Evolutionary conservation across 163 green algal genomes (phyloP).

Genomic region (Volvox carteri): DNA sequence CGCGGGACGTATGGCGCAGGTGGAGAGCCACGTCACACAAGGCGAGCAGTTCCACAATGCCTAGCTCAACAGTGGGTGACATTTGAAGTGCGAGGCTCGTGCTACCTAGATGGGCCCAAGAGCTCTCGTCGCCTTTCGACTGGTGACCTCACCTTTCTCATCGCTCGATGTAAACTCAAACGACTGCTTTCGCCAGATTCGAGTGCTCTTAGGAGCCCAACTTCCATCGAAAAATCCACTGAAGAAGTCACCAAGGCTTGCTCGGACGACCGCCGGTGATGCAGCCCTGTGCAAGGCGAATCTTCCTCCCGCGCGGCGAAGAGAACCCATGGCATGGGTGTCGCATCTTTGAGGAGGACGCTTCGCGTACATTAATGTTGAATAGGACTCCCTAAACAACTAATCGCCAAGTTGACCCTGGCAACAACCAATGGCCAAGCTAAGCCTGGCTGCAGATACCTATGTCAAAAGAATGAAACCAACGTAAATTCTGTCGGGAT

Average conservation of each 20-base stretch:
- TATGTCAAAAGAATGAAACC: too few species aligned
- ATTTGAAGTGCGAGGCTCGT: background rate
- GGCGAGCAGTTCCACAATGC: background rate
- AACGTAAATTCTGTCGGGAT: too few species aligned
- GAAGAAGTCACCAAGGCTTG: constrained; percentile 32
- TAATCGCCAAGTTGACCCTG: too few species aligned
- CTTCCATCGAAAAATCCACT: constrained; percentile 41
- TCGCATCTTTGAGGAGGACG: background rate
- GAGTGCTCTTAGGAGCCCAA: constrained; percentile 64
- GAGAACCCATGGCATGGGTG: background rate
- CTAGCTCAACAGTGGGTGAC: background rate
- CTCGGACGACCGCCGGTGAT: background rate
- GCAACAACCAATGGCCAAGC: too few species aligned
- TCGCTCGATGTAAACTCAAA: constrained; percentile 54
- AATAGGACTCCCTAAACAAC: too few species aligned
- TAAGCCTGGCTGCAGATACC: too few species aligned
- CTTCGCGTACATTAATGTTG: background rate
- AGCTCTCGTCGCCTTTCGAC: background rate
- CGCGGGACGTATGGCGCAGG: background rate
- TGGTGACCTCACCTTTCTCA: background rate
- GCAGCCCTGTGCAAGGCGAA: background rate
- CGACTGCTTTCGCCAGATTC: constrained; percentile 67
- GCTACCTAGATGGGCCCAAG: background rate
- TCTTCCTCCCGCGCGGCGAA: background rate
- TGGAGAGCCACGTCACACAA: background rate